These are phyloP conservation scores for Saccharomyces paradoxus DNA, from an alignment of 805 yeast species.

Conservation along the genomic window DNA sequence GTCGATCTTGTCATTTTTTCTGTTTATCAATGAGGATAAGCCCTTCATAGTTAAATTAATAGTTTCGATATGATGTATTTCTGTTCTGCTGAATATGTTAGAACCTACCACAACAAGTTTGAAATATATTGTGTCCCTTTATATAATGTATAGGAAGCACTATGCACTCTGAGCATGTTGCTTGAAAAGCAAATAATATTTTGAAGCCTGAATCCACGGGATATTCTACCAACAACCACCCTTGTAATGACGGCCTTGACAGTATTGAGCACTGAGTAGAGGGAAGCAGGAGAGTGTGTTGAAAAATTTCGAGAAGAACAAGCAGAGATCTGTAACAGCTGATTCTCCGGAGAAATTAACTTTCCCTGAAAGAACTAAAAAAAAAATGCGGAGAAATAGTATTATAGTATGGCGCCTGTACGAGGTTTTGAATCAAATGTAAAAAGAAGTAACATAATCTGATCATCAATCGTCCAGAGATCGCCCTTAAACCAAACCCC, in stretches of 20 bases:
- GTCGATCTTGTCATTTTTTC: neutral
- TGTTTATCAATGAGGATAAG: neutral
- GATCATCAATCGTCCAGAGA: neutral
- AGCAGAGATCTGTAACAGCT: neutral
- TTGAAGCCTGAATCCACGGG: neutral
- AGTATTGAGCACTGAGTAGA: neutral
- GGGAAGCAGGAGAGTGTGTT: neutral
- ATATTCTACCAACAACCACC: neutral
- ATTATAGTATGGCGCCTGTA: neutral
- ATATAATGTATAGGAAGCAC: neutral
- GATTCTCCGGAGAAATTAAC: neutral
- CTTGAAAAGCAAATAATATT: neutral
- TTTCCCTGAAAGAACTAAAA: neutral
- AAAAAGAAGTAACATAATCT: neutral
- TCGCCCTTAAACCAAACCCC: neutral
- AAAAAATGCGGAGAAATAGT: neutral
- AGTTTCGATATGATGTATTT: neutral
- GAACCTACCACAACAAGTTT: neutral
- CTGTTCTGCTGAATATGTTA: neutral
- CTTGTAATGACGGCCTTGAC: neutral
- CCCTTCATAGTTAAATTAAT: neutral
- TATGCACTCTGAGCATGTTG: neutral
- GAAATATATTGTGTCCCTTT: neutral
- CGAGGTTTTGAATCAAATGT: neutral
- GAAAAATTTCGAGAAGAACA: neutral